Percentiles rank a stretch among this genome's conserved stretches.
These are phyloP conservation scores for Exophiala sideris DNA, from an alignment of 2,329 filamentous ascomycete species.

Conservation along the genomic window DNA sequence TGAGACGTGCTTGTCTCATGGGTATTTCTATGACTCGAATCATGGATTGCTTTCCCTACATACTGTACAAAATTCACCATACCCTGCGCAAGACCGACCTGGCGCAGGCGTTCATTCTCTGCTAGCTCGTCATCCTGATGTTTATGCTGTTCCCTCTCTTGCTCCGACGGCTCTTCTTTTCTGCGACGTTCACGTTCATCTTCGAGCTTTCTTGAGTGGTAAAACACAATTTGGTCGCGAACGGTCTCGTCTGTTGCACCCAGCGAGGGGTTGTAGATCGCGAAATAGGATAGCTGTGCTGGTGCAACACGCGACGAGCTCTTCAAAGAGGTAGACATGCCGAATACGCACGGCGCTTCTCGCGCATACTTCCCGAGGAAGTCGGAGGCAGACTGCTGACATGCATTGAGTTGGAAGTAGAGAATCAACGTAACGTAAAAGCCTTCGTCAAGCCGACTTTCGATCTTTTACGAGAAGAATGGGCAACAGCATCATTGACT, in stretches of 20 bases:
- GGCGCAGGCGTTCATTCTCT: constrained; percentile 80
- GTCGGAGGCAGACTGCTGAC: neutral
- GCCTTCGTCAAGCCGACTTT: too few relatives aligned
- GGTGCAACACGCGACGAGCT: constrained; percentile 53
- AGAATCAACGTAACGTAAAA: too few relatives aligned
- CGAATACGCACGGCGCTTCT: neutral
- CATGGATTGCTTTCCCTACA: constrained; percentile 24
- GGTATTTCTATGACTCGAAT: neutral
- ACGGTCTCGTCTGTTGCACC: constrained; percentile 70
- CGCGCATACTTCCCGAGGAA: neutral
- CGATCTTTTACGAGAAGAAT: too few relatives aligned
- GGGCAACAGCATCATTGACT: too few relatives aligned
- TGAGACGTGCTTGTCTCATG: neutral
- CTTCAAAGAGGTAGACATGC: constrained; percentile 12
- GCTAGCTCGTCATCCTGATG: constrained; percentile 53
- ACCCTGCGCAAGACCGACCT: constrained; percentile 93
- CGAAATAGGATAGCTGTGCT: constrained; percentile 82
- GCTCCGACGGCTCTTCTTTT: constrained; percentile 4
- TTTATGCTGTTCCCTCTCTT: constrained; percentile 23
- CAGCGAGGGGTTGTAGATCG: constrained; percentile 90
- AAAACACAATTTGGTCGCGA: constrained; percentile 86
- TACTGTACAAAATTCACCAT: constrained; percentile 87
- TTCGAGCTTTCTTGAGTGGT: constrained; percentile 57
- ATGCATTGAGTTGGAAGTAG: too few relatives aligned
- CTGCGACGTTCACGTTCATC: constrained; percentile 28